Evolutionary conservation across 2,329 filamentous ascomycete genomes (phyloP), one percentile per base, ranked within the genome.

Genomic region (Fusarium marasasianum): DNA sequence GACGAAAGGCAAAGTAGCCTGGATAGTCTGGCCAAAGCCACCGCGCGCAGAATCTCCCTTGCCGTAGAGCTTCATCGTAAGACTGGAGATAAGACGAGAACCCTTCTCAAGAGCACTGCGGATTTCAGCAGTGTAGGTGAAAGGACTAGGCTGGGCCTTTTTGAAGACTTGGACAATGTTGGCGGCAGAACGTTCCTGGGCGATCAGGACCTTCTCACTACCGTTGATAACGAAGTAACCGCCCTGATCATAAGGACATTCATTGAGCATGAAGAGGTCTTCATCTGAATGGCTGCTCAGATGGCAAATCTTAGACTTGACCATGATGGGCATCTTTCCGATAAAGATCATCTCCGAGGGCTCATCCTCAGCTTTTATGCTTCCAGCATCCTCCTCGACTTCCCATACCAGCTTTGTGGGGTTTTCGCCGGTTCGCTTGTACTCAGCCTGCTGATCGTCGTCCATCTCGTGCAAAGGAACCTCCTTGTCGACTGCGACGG

Each of bases 201-300:
- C 96, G 79, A 99, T 99, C 77, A 99, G 86, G 29, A 99, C 96
- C 87, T 99, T 99, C 82, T 99, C 96, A 83, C 94, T 97, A 48
- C 96, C 96, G 85, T 99, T 99, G 88, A 99, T 99, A 79, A 99
- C 94, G 81, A 99, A 99, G 84, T 99, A 99, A 75, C 96, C 96
- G 76, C 96, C 96, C 80, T 98, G 96, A 80, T 99, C 96, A 82
- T 98, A 99, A 2, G 96, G 96, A 77, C 96, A 99, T 84, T 99
- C 96, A 80, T 98, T 98, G 83, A 97, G 92, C 53, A 93, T 88
- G 81, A 97, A 98, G 4, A 99, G 88, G 56, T 94, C 92, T 60
- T 96, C 92, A 74, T 98, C 96, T 55, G 91, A 90, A 80, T 97
- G 90, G 76, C 93, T 92, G 76, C 93, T 93, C 76, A 99, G 84